These are phyloP conservation scores for Trichoderma arundinaceum DNA, from an alignment of 2,329 filamentous ascomycete genomes.

Conservation along the genomic window DNA sequence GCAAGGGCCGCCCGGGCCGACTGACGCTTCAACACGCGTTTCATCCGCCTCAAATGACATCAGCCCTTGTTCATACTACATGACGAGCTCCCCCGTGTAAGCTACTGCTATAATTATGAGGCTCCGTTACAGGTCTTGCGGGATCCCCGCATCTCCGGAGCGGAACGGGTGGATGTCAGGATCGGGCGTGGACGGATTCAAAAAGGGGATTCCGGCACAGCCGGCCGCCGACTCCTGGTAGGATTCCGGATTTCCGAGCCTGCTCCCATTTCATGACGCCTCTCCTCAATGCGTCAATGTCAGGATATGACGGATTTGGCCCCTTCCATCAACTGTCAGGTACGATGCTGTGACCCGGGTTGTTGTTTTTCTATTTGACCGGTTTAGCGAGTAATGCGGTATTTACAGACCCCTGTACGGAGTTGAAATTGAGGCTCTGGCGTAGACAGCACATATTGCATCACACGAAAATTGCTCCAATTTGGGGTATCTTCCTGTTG, in stretches of 20 bases:
- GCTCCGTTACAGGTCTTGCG: neutral
- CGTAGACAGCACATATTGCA: too few relatives aligned
- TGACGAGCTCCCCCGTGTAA: constrained; percentile 2
- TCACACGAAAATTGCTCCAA: too few relatives aligned
- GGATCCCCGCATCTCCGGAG: constrained; percentile 10
- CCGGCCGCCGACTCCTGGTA: constrained; percentile 9
- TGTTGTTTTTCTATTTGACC: too few relatives aligned
- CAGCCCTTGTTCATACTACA: neutral
- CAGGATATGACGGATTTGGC: neutral
- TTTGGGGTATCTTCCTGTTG: too few relatives aligned
- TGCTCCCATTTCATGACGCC: neutral
- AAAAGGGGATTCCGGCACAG: constrained; percentile 10
- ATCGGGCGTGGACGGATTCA: constrained; percentile 12
- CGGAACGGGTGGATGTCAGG: constrained; percentile 22
- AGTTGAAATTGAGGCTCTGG: too few relatives aligned
- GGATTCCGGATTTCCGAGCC: constrained; percentile 17
- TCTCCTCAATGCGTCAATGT: neutral
- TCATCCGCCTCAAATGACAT: constrained; percentile 1
- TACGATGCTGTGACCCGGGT: neutral
- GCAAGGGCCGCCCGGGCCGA: neutral
- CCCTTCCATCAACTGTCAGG: too few relatives aligned
- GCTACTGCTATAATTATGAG: neutral
- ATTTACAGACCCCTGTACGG: too few relatives aligned
- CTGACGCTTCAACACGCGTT: neutral
- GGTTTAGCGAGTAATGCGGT: too few relatives aligned